Evolutionary conservation across 1,139 yeast genomes (phyloP), one percentile per base, ranked within the genome.

Genomic region (Magnusiomyces suaveolens): DNA sequence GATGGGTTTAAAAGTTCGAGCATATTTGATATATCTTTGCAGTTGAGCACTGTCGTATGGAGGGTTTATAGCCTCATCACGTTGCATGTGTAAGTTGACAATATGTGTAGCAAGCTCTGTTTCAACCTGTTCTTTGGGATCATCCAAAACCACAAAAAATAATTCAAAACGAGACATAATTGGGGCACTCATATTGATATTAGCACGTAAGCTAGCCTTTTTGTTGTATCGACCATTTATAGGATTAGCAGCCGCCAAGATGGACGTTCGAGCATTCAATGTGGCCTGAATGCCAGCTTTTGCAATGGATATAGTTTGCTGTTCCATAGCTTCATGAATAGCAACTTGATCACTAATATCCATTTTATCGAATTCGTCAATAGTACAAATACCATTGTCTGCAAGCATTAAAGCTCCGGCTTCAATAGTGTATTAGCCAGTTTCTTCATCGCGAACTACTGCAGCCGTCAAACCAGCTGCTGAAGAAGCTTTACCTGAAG

Each of bases 381-480:
- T 92, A 60, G 97, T 95, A 77, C 99, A 92, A 59, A 92, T 87
- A 59, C 99, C 99, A 67, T 92, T 94, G 71, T 92, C 99, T 0
- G 98, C 98, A 61, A 92, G 77, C 99, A 92, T 92, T 57, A 92
- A 76, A 1, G 99, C 99, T 69, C 99, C 99, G 0, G 98, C 99
- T 69, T 92, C 99, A 60, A 92, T 94, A 1, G 98, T 92, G 64
- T 85, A 89, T 66, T 92, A 98, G 46, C 97, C 96, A 64, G 95
- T 87, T 69, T 92, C 99, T 71, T 94, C 98, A 68, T 92, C 99
- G 69, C 84, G 87, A 20, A 92, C 96, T 29, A 92, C 99, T 0
- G 97, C 96, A 1, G 98, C 99, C 1, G 99, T 92, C 63, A 92
- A 78, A 75, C 98, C 98, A 16, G 99, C 99, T 1, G 99, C 99